phyloP scores from a whole-genome alignment of 495 filamentous ascomycete species.

The Aspergillus asperescens region DNA sequence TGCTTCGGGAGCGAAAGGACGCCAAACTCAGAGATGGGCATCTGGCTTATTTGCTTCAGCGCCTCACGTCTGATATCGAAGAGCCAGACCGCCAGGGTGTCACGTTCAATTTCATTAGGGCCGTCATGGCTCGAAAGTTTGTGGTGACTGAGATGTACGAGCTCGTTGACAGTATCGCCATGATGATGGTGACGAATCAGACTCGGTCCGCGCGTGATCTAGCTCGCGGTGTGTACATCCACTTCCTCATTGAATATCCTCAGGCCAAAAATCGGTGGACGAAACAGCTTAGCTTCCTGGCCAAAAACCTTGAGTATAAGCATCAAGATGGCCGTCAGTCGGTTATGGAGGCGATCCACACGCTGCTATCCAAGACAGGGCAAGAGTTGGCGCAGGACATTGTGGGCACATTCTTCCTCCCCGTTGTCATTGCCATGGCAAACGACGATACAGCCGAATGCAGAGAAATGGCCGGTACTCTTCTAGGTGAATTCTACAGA shows the following conservation, averaged over 20 bases:
- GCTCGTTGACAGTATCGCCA: constrained; percentile 75
- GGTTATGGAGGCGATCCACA: constrained; percentile 81
- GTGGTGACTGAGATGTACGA: constrained; percentile 87
- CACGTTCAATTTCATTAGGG: constrained; percentile 87
- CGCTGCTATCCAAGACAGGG: constrained; percentile 74
- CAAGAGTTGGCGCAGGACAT: constrained; percentile 78
- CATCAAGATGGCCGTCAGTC: constrained; percentile 82
- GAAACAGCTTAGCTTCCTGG: constrained; percentile 84
- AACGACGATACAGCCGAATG: constrained; percentile 88
- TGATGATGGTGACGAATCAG: constrained; percentile 95
- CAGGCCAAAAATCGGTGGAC: constrained; percentile 80
- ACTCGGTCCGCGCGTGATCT: constrained; percentile 78
- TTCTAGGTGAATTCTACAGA: constrained; percentile 75
- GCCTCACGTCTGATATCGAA: constrained; percentile 82
- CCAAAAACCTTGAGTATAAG: constrained; percentile 86
- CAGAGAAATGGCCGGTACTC: constrained; percentile 70
- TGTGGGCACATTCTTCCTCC: constrained; percentile 74
- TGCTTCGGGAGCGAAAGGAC: constrained; percentile 73
- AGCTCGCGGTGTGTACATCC: constrained; percentile 82
- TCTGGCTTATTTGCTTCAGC: constrained; percentile 75
- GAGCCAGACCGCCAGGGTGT: constrained; percentile 86
- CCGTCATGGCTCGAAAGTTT: constrained; percentile 76
- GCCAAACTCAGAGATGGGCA: constrained; percentile 73
- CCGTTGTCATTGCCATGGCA: constrained; percentile 74
- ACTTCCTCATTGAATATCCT: constrained; percentile 91